Conservation (phyloP, 495 filamentous ascomycete genomes). For the Choiromyces venosus region DNA sequence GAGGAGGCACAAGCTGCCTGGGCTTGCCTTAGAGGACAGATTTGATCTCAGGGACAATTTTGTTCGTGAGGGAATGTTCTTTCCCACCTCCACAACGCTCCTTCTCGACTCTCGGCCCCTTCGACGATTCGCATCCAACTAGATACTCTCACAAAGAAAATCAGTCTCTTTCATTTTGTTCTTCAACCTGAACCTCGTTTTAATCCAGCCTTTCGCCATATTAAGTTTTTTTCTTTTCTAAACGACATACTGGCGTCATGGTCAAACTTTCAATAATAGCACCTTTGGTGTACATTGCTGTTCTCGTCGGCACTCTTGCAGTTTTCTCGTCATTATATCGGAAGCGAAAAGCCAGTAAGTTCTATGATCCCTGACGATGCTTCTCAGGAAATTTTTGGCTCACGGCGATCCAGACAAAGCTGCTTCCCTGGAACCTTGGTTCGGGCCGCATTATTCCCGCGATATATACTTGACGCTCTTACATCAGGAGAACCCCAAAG, state of each 20-base stretch:
- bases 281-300: slow-evolving; percentile 69
- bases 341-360: slow-evolving; percentile 82
- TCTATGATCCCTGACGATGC: slow-evolving; percentile 5
- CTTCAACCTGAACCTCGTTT: neutral
- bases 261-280: slow-evolving; percentile 39
- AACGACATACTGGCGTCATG: slow-evolving; percentile 21
- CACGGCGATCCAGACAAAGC: slow-evolving; percentile 55
- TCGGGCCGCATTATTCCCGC: slow-evolving; percentile 77
- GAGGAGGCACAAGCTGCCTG: neutral
- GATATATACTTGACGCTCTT: slow-evolving; percentile 91
- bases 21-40: neutral
- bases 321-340: slow-evolving; percentile 91
- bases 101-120: slow-evolving; percentile 5
- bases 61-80: neutral
- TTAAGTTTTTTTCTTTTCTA: neutral
- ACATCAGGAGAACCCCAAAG: slow-evolving; percentile 65
- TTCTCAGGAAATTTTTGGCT: neutral
- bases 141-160: neutral
- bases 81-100: neutral
- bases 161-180: neutral
- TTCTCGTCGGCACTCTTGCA: slow-evolving; percentile 78
- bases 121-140: slow-evolving; percentile 28
- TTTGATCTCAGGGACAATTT: slow-evolving; percentile 1
- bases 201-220: slow-evolving; percentile 2
- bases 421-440: slow-evolving; percentile 84